Base-by-base conservation (phyloP, 108 stramenopile species). In the Cyclotella atomus region DNA sequence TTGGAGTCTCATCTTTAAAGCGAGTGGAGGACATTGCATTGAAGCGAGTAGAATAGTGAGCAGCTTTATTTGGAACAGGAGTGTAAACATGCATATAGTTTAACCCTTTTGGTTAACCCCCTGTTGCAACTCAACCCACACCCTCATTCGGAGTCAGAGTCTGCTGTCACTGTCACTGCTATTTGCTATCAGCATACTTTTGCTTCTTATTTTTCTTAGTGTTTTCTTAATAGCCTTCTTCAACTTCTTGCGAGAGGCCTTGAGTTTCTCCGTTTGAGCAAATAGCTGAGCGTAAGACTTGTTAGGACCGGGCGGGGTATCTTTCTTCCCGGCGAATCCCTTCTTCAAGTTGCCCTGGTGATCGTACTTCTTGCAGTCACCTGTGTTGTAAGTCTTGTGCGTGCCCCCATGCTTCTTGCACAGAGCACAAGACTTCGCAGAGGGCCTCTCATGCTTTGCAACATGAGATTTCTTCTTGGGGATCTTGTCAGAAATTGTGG, bases 321-420 rank as follows among this genome's bases (percentile, higher is more conserved):
- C 38, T 9, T 41, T 12, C 12, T 41, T 6, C 6, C 38, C 38
- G 9, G 6, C 12, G 38, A 41, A 41, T 6, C 12, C 38, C 12
- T 41, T 41, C 38, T 41, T 41, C 52, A 52, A 3, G n/a, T 52
- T 23, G 23, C 21, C 10, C 24, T 52, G 2, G 10, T 52, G n/a
- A 10, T 23, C n/a, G 10, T 23, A 6, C 52, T 52, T 52, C 5
- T 52, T 52, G 20, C 52, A 52, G 20, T 52, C 3, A 19, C 2
- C 21, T 2, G 21, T 52, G 21, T 52, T 52, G 52, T 52, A 23
- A 23, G 21, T 52, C 2, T 23, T 23, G 5, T 19, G 21, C 1
- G 52, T 23, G 24, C 52, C 21, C 52, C 52, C 52, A 52, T 52
- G 24, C 20, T 52, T 6, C 52, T 52, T 52, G 52, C 52, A 19